A percentile compares a stretch with the other conserved stretches of the same genome.
These are phyloP conservation scores for Quercus bicolor DNA, from an alignment of 306 rosid genomes.

Conservation along the genomic window DNA sequence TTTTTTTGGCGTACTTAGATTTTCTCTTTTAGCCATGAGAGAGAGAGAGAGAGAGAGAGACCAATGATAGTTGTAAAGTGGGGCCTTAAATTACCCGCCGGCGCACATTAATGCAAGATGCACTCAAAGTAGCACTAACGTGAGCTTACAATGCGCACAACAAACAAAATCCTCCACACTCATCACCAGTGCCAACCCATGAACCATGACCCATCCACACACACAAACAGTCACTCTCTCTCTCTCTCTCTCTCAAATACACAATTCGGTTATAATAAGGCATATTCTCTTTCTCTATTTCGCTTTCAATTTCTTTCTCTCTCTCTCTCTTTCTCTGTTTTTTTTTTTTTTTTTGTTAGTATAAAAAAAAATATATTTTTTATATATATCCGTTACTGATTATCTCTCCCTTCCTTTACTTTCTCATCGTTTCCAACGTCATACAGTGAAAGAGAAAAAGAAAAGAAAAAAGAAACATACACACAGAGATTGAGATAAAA, in stretches of 20 bases:
- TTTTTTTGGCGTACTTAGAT: no score
- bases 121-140: neutral
- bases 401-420: conserved; percentile 6
- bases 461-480: neutral
- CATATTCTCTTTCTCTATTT: conserved; percentile 18
- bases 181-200: neutral
- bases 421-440: conserved; percentile 19
- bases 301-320: conserved; percentile 6
- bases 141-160: neutral
- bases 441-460: neutral
- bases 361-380: neutral
- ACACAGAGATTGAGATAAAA: neutral
- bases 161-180: neutral
- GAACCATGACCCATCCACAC: no score
- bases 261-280: conserved; percentile 21
- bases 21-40: no score
- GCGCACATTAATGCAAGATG: neutral
- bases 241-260: no score
- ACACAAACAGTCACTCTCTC: neutral
- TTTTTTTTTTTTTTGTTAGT: neutral
- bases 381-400: conserved; percentile 21
- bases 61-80: no score
- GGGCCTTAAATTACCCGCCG: neutral
- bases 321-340: neutral
- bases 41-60: no score